Evolutionary conservation across 768 basidiomycete species (phyloP).

Genomic region (Tulasnella sp.): DNA sequence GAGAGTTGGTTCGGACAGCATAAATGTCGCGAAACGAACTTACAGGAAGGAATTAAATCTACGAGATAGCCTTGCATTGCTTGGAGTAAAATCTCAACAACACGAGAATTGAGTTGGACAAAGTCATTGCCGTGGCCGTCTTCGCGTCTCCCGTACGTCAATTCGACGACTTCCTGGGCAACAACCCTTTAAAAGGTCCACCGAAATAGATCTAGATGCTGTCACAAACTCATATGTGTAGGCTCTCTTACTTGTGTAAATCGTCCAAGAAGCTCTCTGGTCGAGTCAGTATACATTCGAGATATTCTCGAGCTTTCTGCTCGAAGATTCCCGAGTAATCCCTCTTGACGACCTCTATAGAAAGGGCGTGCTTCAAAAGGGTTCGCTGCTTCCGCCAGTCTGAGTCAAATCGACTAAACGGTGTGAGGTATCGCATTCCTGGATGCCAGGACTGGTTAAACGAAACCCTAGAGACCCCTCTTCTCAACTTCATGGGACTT

Average conservation of each 20-base stretch:
- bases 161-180: background rate
- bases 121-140: background rate
- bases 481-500: background rate
- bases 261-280: background rate
- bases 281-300: background rate
- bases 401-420: background rate
- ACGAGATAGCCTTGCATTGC: background rate
- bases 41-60: background rate
- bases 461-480: too few species aligned
- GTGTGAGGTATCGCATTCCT: background rate
- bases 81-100: background rate
- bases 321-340: background rate
- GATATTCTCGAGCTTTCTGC: background rate
- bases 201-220: too few species aligned
- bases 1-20: too few species aligned
- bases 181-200: background rate
- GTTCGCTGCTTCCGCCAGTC: background rate
- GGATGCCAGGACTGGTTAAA: too few species aligned
- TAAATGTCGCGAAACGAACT: background rate
- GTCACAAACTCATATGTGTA: too few species aligned
- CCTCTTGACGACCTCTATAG: background rate
- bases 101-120: background rate
- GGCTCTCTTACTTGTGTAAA: too few species aligned
- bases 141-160: background rate
- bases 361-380: background rate